phyloP scores from a whole-genome alignment of 2,329 filamentous ascomycete species.

The Epichloe brachyelytri region DNA sequence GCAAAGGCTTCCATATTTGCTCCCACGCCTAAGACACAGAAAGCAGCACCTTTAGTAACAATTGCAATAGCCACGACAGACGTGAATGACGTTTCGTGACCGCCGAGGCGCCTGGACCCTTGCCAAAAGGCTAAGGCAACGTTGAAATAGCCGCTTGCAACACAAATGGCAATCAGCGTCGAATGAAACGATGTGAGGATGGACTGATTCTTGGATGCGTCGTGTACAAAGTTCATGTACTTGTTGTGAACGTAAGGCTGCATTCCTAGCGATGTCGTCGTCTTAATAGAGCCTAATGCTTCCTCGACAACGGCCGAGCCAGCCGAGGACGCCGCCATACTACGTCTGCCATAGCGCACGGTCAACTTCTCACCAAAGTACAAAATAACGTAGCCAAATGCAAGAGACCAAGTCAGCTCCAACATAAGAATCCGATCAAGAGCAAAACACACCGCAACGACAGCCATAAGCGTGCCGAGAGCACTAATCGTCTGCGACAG shows the following conservation, averaged over 20 bases:
- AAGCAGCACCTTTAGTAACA: conserved; percentile 3
- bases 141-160: conserved; percentile 22
- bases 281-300: background rate
- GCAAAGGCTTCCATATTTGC: conserved; percentile 16
- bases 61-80: conserved; percentile 16
- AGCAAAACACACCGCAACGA: background rate
- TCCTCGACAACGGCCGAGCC: background rate
- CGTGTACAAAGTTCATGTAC: background rate
- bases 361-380: background rate
- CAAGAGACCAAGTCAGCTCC: background rate
- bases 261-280: background rate
- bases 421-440: background rate
- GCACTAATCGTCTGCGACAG: background rate
- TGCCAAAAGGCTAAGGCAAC: conserved; percentile 28
- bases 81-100: conserved; percentile 21
- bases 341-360: background rate
- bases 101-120: conserved; percentile 20
- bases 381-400: background rate
- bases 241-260: background rate
- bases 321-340: background rate
- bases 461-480: background rate
- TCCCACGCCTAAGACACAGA: conserved; percentile 5
- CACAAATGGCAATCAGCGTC: conserved; percentile 2
- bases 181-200: background rate
- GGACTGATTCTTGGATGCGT: background rate